A percentile compares a stretch with the other conserved stretches of the same genome.
Conservation (phyloP, 2,329 filamentous ascomycete genomes). For the Penicillium sumatraense region DNA sequence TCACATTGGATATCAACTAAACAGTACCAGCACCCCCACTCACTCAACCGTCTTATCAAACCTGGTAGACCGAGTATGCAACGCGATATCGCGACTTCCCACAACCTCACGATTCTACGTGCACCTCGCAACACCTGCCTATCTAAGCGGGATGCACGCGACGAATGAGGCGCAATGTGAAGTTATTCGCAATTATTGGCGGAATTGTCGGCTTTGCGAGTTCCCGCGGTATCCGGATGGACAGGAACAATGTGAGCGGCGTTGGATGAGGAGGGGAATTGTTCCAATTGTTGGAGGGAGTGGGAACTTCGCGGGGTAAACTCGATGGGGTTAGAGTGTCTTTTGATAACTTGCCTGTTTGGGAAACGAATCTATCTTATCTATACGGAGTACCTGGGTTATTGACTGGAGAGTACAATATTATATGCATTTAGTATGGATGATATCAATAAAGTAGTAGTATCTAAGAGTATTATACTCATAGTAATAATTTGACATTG, state of each 20-base stretch:
- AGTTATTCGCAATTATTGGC: constrained; percentile 44
- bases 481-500: too few relatives aligned
- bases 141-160: constrained; percentile 44
- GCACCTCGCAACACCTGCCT: constrained; percentile 45
- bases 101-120: constrained; percentile 45
- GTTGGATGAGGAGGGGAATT: constrained; percentile 36
- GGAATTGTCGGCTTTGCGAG: constrained; percentile 41
- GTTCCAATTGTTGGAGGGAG: not conserved
- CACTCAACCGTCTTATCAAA: constrained; percentile 28
- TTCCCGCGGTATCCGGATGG: constrained; percentile 45
- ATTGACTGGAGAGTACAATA: not conserved
- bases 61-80: constrained; percentile 43
- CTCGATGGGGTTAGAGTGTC: not conserved
- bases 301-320: constrained; percentile 2
- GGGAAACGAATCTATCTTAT: constrained; percentile 29
- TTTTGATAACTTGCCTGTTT: constrained; percentile 27
- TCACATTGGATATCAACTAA: not conserved
- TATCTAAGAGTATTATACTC: too few relatives aligned
- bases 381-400: not conserved
- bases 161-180: constrained; percentile 39
- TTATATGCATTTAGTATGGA: not conserved
- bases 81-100: constrained; percentile 36
- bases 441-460: too few relatives aligned
- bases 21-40: constrained; percentile 4
- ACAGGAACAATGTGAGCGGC: constrained; percentile 38